Base-by-base conservation (phyloP, 2,329 filamentous ascomycete species). In the Ustulina deusta region DNA sequence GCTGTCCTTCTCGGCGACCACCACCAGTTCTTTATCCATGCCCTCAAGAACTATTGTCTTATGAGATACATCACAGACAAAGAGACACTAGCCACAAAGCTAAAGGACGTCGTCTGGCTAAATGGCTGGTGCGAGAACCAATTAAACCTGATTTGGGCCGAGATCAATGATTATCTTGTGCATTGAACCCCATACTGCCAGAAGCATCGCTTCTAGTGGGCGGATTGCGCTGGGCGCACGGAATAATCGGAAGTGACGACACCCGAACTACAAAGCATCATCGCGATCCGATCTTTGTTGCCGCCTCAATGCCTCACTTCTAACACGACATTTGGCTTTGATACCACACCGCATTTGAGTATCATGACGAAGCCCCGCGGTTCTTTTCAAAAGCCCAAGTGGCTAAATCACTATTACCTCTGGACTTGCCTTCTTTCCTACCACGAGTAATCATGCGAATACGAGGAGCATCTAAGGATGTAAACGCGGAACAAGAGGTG, bases 101-200 rank as follows among this genome's bases (percentile, higher is more conserved):
- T 78, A 11, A 72, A 69, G 46, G 70, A 71, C 25, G 61, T 78
- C 29, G 65, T 77, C 48, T 78, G 77, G 76, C 65, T 78, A 17
- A 66, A 77, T 42, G 74, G 65, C 36, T 78, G 77, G 77, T 76
- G 75, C 62, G 76, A 78, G 36, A 71, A 74, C 40, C 76, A 78
- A 61, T 60, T 78, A 1, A 61, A 71, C 7, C 48, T 78, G 36
- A 59, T 75, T 13, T 78, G 76, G 77, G 67, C 59, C 15, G 73
- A 76, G 66, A 74, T 77, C 15, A 49, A 63, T n/a, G 70, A 73
- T 25, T 60, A 68, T 32, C 60, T 74, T 15, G 42, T 63, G 49
- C 62, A 69, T 7, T 74, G 65, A 70, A 52, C n/a, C 20, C 22
- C 36, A 55, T 34, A 11, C 3, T 32, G 17, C 17, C 29, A 25